A percentile compares a stretch with the other conserved stretches of the same genome.
Evolutionary conservation across 345 rosid species (phyloP).

Genomic region (Viola odorata): DNA sequence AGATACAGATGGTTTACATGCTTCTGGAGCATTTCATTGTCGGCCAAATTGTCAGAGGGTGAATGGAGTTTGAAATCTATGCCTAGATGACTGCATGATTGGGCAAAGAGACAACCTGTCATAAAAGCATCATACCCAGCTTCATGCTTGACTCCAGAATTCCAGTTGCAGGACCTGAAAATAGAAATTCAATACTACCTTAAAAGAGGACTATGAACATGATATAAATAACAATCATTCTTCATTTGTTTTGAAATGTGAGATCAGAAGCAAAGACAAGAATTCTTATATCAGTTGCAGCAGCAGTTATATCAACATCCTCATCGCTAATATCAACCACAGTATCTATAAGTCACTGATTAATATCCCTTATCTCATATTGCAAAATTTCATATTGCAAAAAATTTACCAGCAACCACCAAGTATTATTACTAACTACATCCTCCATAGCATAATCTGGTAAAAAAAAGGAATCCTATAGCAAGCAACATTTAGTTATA

Average conservation of each 20-base stretch:
- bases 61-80: slow-evolving; percentile 51
- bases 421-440: no score
- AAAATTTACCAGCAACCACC: no score
- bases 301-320: no score
- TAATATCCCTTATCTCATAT: no score
- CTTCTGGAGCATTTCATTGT: slow-evolving; percentile 50
- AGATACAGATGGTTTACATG: slow-evolving; percentile 70
- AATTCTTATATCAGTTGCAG: no score
- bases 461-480: no score
- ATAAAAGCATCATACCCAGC: slow-evolving; percentile 99
- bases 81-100: slow-evolving; percentile 73
- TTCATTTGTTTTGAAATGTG: neutral
- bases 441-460: no score
- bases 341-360: no score
- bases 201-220: neutral
- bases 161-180: slow-evolving; percentile 74
- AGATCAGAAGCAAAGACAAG: neutral
- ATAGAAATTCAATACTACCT: neutral
- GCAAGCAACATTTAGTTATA: no score
- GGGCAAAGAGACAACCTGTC: slow-evolving; percentile 92
- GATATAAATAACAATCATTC: no score
- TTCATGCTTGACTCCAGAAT: slow-evolving; percentile 83
- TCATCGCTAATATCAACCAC: no score
- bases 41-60: slow-evolving; percentile 36
- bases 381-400: no score